These are phyloP conservation scores for Straminergon stramineum DNA, from an alignment of 225 moss, liverwort and hornwort species.

Conservation along the genomic window DNA sequence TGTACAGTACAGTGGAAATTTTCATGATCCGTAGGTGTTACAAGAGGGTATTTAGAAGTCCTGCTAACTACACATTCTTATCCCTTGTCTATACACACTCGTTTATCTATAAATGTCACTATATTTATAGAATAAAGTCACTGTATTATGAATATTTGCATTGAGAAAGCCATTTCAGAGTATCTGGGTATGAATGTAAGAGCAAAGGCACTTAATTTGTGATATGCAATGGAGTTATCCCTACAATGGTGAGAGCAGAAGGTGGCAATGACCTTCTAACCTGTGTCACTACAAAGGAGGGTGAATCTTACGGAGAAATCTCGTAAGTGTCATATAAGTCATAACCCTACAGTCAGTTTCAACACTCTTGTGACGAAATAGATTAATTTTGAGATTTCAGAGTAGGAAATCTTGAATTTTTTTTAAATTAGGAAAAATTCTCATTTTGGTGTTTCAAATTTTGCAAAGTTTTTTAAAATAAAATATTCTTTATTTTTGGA, in stretches of 20 bases:
- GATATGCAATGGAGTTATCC: too few relatives aligned
- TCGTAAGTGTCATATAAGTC: background rate
- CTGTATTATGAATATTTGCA: background rate
- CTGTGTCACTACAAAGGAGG: background rate
- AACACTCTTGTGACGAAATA: background rate
- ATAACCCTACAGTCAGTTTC: background rate
- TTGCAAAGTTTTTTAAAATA: background rate
- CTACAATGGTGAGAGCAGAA: background rate
- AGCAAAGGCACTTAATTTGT: background rate
- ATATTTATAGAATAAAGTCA: background rate
- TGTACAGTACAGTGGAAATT: conserved; percentile 4
- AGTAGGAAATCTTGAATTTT: background rate
- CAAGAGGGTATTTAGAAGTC: background rate
- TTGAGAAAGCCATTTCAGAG: background rate
- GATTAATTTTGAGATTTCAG: background rate
- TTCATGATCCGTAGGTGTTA: background rate
- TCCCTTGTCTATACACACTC: background rate
- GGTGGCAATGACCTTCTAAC: background rate
- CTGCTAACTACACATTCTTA: background rate
- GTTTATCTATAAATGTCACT: background rate
- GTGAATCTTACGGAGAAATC: background rate
- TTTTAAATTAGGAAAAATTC: background rate
- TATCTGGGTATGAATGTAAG: background rate
- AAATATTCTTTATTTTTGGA: background rate
- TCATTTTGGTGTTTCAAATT: background rate